Conservation (phyloP, 2,329 filamentous ascomycete species). For the Cryoendolithus antarcticus region DNA sequence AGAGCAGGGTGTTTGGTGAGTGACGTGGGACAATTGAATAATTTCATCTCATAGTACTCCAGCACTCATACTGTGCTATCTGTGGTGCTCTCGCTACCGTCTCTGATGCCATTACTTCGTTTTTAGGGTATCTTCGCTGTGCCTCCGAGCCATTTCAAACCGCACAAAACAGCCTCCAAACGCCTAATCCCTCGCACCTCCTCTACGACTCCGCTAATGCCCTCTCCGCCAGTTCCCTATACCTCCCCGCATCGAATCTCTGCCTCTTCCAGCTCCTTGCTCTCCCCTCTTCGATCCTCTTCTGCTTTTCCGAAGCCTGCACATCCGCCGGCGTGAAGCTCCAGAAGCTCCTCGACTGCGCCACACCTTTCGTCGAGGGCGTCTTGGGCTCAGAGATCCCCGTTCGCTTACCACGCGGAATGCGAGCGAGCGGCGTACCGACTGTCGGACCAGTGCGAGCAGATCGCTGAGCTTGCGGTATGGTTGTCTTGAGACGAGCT, state of each 20-base stretch:
- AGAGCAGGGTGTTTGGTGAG: constrained; percentile 19
- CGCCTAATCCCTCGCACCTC: neutral
- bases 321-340: constrained; percentile 10
- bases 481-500: constrained; percentile 10
- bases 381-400: no score
- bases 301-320: constrained; percentile 15
- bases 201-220: constrained; percentile 19
- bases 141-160: no score
- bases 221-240: constrained; percentile 15
- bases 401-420: no score
- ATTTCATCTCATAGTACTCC: no score
- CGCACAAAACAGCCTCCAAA: no score
- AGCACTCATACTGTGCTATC: no score
- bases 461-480: constrained; percentile 8
- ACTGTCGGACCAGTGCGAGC: neutral
- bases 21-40: neutral
- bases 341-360: constrained; percentile 10
- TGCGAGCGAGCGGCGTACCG: no score
- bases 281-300: constrained; percentile 17
- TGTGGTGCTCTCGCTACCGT: no score
- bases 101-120: no score
- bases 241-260: constrained; percentile 18
- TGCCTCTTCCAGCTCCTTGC: constrained; percentile 16
- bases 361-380: neutral
- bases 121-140: no score